Evolutionary conservation across 2,329 filamentous ascomycete genomes (phyloP).

Genomic region (Neophaeococcomyces mojaviensis): DNA sequence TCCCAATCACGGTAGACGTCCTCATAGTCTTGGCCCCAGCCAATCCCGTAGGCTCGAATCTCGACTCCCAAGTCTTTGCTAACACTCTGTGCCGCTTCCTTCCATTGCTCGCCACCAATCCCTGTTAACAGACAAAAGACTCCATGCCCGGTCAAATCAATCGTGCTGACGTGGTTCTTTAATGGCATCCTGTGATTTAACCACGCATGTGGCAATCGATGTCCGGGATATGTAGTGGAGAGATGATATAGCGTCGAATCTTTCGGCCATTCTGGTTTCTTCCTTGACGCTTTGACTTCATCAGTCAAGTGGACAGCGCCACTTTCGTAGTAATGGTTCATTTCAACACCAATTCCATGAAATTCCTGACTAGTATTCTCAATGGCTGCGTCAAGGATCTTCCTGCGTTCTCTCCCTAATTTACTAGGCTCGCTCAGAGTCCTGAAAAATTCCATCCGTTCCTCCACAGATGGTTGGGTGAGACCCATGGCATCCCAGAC

Average conservation of each 20-base stretch:
- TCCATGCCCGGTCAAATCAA: conserved; percentile 53
- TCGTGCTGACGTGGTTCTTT: conserved; percentile 44
- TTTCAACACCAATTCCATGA: conserved; percentile 51
- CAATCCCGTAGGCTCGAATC: conserved; percentile 47
- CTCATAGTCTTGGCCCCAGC: conserved; percentile 52
- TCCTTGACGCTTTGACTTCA: conserved; percentile 32
- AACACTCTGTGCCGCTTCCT: conserved; percentile 39
- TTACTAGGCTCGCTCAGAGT: too few relatives aligned
- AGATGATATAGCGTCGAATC: conserved; percentile 39
- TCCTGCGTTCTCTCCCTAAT: too few relatives aligned
- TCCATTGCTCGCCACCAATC: conserved; percentile 51
- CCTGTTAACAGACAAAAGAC: conserved; percentile 46
- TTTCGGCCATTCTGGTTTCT: too few relatives aligned
- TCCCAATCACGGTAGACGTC: conserved; percentile 58
- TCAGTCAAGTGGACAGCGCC: conserved; percentile 40
- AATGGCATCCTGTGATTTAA: conserved; percentile 51
- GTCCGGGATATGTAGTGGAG: conserved; percentile 51
- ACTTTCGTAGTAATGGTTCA: conserved; percentile 50
- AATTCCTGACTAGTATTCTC: too few relatives aligned
- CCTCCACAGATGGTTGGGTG: too few relatives aligned
- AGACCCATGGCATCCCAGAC: conserved; percentile 16
- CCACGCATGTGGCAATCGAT: conserved; percentile 56
- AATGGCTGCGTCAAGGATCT: too few relatives aligned
- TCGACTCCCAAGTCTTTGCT: conserved; percentile 36
- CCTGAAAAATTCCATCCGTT: too few relatives aligned